These are phyloP conservation scores for Sporothrix sp. DNA, from an alignment of 2,329 filamentous ascomycete species.

Conservation along the genomic window DNA sequence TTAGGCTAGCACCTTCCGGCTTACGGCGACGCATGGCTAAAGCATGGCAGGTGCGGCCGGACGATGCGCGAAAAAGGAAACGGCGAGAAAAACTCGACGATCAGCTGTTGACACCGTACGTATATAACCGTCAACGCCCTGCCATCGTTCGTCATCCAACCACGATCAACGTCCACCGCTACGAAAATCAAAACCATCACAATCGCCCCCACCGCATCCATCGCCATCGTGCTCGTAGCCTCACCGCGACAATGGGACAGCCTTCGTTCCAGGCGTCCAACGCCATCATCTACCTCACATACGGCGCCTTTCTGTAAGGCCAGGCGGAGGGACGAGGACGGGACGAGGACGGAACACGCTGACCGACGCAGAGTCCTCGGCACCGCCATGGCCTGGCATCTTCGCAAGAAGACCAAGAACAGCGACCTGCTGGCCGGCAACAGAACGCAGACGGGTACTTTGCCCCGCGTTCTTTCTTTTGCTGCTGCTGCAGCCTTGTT, in stretches of 20 bases:
- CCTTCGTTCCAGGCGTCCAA: slow-evolving; percentile 70
- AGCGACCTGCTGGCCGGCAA: slow-evolving; percentile 66
- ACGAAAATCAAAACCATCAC: too few species aligned
- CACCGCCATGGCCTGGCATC: slow-evolving; percentile 45
- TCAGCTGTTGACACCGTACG: too few species aligned
- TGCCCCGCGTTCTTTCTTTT: neutral
- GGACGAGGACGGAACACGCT: neutral
- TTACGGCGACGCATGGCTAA: neutral
- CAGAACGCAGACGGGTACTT: slow-evolving; percentile 68
- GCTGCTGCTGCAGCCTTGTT: neutral
- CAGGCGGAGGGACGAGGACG: neutral
- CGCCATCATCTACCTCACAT: slow-evolving; percentile 73
- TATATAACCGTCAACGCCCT: too few species aligned
- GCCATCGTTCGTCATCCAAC: too few species aligned
- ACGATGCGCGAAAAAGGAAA: neutral
- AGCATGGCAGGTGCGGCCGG: neutral
- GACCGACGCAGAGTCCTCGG: slow-evolving; percentile 48
- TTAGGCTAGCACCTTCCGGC: slow-evolving; percentile 7
- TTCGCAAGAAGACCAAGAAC: slow-evolving; percentile 54
- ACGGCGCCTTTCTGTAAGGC: slow-evolving; percentile 62
- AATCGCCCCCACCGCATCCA: neutral
- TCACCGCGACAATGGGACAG: slow-evolving; percentile 50
- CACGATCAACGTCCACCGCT: too few species aligned
- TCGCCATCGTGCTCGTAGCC: neutral
- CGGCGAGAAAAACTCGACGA: neutral